phyloP scores from a whole-genome alignment of 2,329 filamentous ascomycete species.

The Penicillium brevicompactum region DNA sequence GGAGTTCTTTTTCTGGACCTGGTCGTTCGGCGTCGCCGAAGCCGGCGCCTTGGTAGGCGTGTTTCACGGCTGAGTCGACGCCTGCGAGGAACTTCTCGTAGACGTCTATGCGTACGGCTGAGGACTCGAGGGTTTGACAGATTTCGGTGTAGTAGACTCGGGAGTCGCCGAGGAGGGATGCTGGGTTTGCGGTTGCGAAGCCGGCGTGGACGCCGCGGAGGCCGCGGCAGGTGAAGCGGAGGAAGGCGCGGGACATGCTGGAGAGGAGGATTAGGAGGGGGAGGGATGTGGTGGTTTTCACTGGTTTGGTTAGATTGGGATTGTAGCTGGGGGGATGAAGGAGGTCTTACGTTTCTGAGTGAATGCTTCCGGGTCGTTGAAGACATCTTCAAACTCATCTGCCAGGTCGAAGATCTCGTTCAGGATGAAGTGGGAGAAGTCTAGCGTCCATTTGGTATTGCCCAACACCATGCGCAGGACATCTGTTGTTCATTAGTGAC shows the following conservation, averaged over 20 bases:
- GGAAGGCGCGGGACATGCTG: constrained; percentile 72
- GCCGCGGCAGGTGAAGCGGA: constrained; percentile 68
- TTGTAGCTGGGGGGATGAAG: background rate
- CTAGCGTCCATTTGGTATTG: constrained; percentile 76
- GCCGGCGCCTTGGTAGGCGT: constrained; percentile 54
- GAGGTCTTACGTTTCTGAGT: constrained; percentile 35
- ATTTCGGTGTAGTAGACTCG: constrained; percentile 54
- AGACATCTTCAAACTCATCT: constrained; percentile 39
- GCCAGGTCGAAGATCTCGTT: constrained; percentile 54
- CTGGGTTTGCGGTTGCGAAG: constrained; percentile 40
- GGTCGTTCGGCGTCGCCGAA: constrained; percentile 50
- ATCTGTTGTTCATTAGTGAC: constrained; percentile 50
- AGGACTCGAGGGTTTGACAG: constrained; percentile 54
- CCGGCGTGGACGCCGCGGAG: constrained; percentile 58
- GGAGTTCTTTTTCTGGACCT: constrained; percentile 54
- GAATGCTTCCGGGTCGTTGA: constrained; percentile 38
- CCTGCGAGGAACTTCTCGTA: constrained; percentile 67
- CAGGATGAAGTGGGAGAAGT: constrained; percentile 61
- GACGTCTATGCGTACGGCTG: constrained; percentile 61
- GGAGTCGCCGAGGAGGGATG: constrained; percentile 41
- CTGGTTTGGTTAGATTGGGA: constrained; percentile 19
- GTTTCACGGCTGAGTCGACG: constrained; percentile 66
- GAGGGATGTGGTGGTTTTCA: constrained; percentile 42
- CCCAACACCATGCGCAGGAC: constrained; percentile 72
- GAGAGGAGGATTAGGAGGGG: constrained; percentile 65